Percentiles rank a stretch among this genome's conserved stretches.
Evolutionary conservation across 2,329 filamentous ascomycete species (phyloP).

Genomic region (Xylariaceae sp.): DNA sequence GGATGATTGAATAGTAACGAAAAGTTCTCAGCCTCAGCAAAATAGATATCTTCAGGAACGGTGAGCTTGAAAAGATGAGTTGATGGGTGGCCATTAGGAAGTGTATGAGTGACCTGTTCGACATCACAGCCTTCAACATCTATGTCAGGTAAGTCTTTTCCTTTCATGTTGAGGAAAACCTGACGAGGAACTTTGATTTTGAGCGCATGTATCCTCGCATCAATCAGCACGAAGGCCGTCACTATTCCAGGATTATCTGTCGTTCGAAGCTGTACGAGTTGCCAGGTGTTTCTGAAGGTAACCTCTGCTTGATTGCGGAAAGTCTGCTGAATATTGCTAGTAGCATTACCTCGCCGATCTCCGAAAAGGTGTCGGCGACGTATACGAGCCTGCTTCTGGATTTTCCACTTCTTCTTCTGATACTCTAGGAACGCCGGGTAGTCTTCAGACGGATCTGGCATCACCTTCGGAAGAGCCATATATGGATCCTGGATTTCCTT

Average conservation of each 20-base stretch:
- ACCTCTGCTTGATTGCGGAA: constrained; percentile 92
- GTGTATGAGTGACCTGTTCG: constrained; percentile 86
- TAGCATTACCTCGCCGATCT: constrained; percentile 66
- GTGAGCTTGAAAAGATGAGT: constrained; percentile 92
- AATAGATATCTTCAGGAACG: constrained; percentile 82
- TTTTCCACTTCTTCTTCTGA: constrained; percentile 98
- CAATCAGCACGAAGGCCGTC: constrained; percentile 84
- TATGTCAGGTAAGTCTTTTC: constrained; percentile 80
- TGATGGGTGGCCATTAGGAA: constrained; percentile 92
- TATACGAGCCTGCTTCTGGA: constrained; percentile 85
- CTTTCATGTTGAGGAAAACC: constrained; percentile 87
- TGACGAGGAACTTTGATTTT: constrained; percentile 87
- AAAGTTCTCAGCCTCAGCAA: constrained; percentile 79
- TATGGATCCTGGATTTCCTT: constrained; percentile 69
- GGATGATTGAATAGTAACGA: constrained; percentile 81
- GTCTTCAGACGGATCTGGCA: constrained; percentile 81
- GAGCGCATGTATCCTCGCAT: constrained; percentile 81
- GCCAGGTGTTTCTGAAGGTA: constrained; percentile 90
- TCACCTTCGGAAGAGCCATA: constrained; percentile 72
- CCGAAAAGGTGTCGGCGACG: constrained; percentile 89
- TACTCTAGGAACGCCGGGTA: constrained; percentile 87
- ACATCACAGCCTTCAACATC: constrained; percentile 81
- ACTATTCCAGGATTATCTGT: constrained; percentile 85
- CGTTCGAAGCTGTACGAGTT: constrained; percentile 79
- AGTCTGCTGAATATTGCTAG: constrained; percentile 60